Evolutionary conservation across 257 asterid species (phyloP).

Genomic region (Solanum piurae): DNA sequence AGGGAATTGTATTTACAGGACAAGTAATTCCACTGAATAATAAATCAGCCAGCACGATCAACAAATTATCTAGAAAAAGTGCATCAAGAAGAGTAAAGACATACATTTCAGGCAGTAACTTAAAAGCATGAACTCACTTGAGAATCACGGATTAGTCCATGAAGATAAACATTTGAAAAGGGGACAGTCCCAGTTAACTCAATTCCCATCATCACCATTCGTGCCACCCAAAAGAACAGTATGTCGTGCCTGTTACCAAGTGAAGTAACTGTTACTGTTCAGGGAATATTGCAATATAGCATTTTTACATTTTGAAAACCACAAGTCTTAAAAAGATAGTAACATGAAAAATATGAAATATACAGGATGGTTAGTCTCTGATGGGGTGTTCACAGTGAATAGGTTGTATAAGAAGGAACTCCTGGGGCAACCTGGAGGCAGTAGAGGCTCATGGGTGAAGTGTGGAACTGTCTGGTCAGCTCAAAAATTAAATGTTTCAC

Average conservation of each 20-base stretch:
- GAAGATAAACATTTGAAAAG: slow-evolving; percentile 76
- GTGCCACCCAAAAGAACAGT: slow-evolving; percentile 98
- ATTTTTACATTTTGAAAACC: background rate
- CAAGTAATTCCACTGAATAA: background rate
- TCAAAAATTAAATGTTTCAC: background rate
- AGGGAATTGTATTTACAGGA: background rate
- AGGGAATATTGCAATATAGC: background rate
- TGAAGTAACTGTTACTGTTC: background rate
- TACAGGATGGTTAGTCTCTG: background rate
- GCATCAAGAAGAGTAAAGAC: background rate
- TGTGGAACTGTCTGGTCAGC: background rate
- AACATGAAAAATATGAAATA: background rate
- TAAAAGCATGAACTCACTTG: slow-evolving; percentile 50
- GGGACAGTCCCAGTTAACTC: slow-evolving; percentile 91
- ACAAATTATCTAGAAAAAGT: background rate
- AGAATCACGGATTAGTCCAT: slow-evolving; percentile 94
- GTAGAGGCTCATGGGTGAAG: background rate
- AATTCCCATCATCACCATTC: slow-evolving; percentile 99
- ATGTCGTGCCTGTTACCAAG: slow-evolving; percentile 83
- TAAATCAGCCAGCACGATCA: background rate
- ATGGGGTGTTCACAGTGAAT: background rate
- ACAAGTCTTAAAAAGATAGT: background rate
- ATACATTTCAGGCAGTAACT: slow-evolving; percentile 3
- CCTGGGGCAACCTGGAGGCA: background rate
- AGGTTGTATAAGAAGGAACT: background rate